Evolutionary conservation across 2,329 filamentous ascomycete species (phyloP), one percentile per base, ranked within the genome.

Genomic region (Didymosphaeria variabile): DNA sequence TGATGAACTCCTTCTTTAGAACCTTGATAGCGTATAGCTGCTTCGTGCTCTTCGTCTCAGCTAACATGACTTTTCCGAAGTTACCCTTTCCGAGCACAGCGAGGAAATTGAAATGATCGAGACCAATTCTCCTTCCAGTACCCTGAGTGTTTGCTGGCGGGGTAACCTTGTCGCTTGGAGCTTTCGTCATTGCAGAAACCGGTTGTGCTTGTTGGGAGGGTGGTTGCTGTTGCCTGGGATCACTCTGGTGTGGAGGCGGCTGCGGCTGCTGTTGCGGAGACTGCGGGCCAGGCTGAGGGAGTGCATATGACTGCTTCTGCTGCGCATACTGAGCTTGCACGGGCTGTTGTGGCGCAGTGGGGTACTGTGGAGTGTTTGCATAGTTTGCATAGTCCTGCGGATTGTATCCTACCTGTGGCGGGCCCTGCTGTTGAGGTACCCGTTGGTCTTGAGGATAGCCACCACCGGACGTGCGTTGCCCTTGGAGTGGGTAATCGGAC

Each of bases 1-100:
- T 99, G 76, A 99, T 99, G 79, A 99, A 99, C 79, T 99, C 95
- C 83, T 99, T 99, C 87, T 99, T 99, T 70, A 99, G 83, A 40
- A 99, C 95, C 81, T 99, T 99, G 80, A 99, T 99, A 59, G 95
- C 95, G 77, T 98, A 99, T 8, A 99, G 85, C 78, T 94, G 91
- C 79, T 94, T 92, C 10, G 91, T 89, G 58, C 89, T 89, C 84
- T 99, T 99, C 1, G 95, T 97, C 81, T 99, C 96, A 2, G 95
- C 95, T 79, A 99, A 84, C 95, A 99, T 99, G 81, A 99, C 95
- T 81, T 99, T 99, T 79, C 95, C 95, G 76, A 99, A 99, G 81
- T 99, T 99, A 82, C 95, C 95, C 81, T 99, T 99, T 76, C 95
- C 95, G 67, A 99, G 87, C 57, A 99, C 95, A 66, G 96, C 94